phyloP scores from a whole-genome alignment of 345 rosid genomes.

The Clarkia xantiana region DNA sequence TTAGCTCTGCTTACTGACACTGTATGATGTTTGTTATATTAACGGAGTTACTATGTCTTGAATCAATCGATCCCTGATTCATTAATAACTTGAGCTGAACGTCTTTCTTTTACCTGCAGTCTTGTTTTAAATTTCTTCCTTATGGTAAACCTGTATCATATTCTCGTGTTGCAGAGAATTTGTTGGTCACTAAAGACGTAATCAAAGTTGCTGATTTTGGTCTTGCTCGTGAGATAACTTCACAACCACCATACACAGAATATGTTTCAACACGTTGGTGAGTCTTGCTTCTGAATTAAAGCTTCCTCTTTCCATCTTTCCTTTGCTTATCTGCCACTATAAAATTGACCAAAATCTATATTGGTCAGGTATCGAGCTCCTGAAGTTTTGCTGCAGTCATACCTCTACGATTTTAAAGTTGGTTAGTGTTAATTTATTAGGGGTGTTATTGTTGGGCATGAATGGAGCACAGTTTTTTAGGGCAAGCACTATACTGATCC shows the following conservation, averaged over 20 bases:
- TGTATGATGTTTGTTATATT: too few relatives aligned
- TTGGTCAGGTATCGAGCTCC: slow-evolving; percentile 89
- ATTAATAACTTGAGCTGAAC: too few relatives aligned
- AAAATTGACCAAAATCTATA: background rate
- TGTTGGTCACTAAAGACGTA: slow-evolving; percentile 56
- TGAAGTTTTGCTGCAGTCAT: slow-evolving; percentile 83
- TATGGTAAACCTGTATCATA: background rate
- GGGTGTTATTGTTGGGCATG: background rate
- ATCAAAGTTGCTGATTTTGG: slow-evolving; percentile 98
- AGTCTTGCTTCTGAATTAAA: slow-evolving; percentile 7
- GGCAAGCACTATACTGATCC: background rate
- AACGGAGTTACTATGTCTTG: background rate
- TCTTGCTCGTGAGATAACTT: slow-evolving; percentile 74
- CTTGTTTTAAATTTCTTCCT: background rate
- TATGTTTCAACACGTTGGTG: slow-evolving; percentile 96
- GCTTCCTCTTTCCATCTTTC: background rate
- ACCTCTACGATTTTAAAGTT: slow-evolving; percentile 60
- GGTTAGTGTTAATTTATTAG: slow-evolving; percentile 34
- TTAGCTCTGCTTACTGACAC: too few relatives aligned
- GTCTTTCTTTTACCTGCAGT: background rate
- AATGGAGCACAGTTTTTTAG: background rate
- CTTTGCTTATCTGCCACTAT: background rate
- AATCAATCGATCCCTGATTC: too few relatives aligned
- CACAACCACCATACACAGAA: slow-evolving; percentile 80
- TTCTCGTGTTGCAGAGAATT: slow-evolving; percentile 37